phyloP scores from a whole-genome alignment of 768 basidiomycete species.

The Leccinum subgranulosum region DNA sequence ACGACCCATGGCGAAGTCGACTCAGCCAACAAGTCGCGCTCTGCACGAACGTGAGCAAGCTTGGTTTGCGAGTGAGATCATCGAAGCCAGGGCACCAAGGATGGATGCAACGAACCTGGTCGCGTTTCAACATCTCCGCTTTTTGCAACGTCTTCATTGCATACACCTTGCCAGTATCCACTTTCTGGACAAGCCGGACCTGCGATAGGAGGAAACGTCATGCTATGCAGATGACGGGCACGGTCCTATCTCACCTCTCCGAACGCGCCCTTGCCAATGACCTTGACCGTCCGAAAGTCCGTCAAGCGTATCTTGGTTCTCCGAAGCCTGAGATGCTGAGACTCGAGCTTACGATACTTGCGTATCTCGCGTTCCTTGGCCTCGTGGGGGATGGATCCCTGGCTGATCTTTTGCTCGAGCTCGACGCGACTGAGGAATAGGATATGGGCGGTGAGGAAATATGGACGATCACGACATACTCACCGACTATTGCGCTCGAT shows the following conservation, averaged over 20 bases:
- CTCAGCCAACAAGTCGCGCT: conserved; percentile 94
- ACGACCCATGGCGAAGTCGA: conserved; percentile 98
- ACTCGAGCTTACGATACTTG: conserved; percentile 83
- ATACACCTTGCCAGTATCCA: conserved; percentile 96
- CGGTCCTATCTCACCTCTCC: conserved; percentile 69
- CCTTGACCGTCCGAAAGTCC: conserved; percentile 96
- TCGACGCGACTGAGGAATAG: conserved; percentile 68
- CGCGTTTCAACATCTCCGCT: conserved; percentile 98
- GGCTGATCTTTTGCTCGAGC: conserved; percentile 79
- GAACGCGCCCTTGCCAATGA: conserved; percentile 98
- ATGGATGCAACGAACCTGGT: conserved; percentile 64
- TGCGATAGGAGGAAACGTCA: conserved; percentile 27
- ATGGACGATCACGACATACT: conserved; percentile 9
- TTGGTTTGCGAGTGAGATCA: conserved; percentile 31
- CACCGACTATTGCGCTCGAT: conserved; percentile 95
- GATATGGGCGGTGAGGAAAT: conserved; percentile 1
- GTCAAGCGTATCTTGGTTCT: conserved; percentile 90
- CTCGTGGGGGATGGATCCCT: conserved; percentile 69
- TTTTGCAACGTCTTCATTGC: conserved; percentile 99
- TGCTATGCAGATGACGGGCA: neutral
- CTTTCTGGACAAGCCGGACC: conserved; percentile 96
- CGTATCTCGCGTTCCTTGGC: conserved; percentile 87
- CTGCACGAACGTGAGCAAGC: conserved; percentile 97
- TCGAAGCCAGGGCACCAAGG: neutral
- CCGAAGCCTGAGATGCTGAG: conserved; percentile 85